Conservation (phyloP, 805 yeast species). For the Nakazawaea sp. region DNA sequence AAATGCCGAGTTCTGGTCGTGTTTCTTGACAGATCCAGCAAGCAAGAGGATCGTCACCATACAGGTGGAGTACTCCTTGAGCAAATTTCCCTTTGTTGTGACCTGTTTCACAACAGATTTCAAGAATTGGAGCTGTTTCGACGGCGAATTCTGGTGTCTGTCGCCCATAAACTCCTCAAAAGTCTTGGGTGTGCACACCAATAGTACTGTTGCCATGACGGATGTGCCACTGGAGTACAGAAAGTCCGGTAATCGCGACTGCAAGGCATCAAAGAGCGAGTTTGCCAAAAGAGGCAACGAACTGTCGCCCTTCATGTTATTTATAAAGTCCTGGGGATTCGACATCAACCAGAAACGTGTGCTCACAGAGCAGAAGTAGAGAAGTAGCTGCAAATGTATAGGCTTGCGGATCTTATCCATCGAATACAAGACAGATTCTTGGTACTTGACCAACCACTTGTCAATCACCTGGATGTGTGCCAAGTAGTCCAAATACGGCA, state of each 20-base stretch:
- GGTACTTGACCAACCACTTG: constrained; percentile 25
- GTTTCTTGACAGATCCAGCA: constrained; percentile 7
- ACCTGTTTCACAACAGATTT: constrained; percentile 6
- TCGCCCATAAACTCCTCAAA: constrained; percentile 20
- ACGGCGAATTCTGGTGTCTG: constrained; percentile 1
- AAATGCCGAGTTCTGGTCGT: constrained; percentile 7
- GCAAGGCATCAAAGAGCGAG: constrained; percentile 6
- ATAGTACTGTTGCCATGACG: constrained; percentile 24
- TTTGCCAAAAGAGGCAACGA: constrained; percentile 4
- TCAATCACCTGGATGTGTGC: constrained; percentile 32
- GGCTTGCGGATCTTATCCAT: constrained; percentile 31
- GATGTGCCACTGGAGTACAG: constrained; percentile 2
- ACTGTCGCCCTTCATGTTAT: constrained; percentile 12
- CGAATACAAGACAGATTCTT: constrained; percentile 31
- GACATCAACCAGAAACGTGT: constrained; percentile 43
- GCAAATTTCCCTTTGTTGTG: constrained; percentile 5
- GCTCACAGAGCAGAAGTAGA: constrained; percentile 39
- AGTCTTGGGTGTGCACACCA: constrained; percentile 25
- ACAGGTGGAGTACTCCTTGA: constrained; percentile 2
- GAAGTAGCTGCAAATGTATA: constrained; percentile 37
- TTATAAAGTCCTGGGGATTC: constrained; percentile 37
- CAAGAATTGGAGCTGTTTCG: constrained; percentile 7
- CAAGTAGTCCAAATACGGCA: constrained; percentile 40
- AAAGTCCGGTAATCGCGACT: constrained; percentile 6
- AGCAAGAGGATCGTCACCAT: constrained; percentile 11